Conservation (phyloP, 768 basidiomycete species). For the Infundibulicybe gibba region DNA sequence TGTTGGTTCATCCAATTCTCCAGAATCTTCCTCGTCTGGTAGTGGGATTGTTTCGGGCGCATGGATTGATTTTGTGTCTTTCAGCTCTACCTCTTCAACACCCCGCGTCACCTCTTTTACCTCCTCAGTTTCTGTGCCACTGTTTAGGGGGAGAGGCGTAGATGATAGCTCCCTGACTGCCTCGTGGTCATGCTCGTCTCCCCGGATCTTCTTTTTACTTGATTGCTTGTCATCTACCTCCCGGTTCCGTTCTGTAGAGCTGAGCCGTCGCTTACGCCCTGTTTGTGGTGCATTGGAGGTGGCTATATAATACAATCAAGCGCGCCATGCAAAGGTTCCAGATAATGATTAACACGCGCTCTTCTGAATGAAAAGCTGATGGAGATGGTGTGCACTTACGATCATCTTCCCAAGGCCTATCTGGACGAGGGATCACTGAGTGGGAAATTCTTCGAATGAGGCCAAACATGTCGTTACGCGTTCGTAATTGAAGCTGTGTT, state of each 20-base stretch:
- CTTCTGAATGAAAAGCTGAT: constrained; percentile 10
- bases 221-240: constrained; percentile 34
- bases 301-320: constrained; percentile 34
- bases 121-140: constrained; percentile 34
- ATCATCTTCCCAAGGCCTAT: constrained; percentile 77
- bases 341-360: constrained; percentile 19
- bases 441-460: constrained; percentile 70
- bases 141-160: constrained; percentile 20
- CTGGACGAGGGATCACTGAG: constrained; percentile 65
- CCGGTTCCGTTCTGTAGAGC: constrained; percentile 40
- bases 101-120: constrained; percentile 73
- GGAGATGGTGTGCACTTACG: constrained; percentile 39
- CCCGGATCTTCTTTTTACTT: constrained; percentile 41
- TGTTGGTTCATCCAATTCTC: constrained; percentile 31
- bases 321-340: constrained; percentile 6
- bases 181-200: constrained; percentile 29
- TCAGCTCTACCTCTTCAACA: constrained; percentile 65
- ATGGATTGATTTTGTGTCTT: constrained; percentile 29
- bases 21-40: constrained; percentile 29
- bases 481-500: not conserved
- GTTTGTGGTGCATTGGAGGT: constrained; percentile 73
- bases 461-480: constrained; percentile 51
- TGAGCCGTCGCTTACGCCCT: constrained; percentile 63
- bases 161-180: constrained; percentile 13
- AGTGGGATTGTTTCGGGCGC: constrained; percentile 34